A percentile compares a stretch with the other conserved stretches of the same genome.
phyloP scores from a whole-genome alignment of 768 basidiomycete species.

The Suillus spraguei region DNA sequence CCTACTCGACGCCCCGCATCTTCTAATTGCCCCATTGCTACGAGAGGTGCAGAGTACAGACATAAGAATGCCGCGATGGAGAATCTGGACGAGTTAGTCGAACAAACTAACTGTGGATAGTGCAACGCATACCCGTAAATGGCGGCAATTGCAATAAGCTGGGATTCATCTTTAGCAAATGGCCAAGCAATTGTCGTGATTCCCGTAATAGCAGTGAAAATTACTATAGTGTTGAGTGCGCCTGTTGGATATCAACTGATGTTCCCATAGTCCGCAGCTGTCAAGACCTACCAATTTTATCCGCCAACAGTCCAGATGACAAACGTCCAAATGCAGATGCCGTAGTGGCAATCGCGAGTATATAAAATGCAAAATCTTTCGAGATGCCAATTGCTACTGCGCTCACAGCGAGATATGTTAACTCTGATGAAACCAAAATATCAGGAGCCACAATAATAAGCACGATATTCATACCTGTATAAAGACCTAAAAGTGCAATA shows the following conservation, averaged over 20 bases:
- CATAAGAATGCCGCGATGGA: slow-evolving; percentile 64
- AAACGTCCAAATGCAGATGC: slow-evolving; percentile 57
- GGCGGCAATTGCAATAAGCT: slow-evolving; percentile 55
- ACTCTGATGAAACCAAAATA: slow-evolving; percentile 38
- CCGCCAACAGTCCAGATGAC: slow-evolving; percentile 52
- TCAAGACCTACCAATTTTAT: slow-evolving; percentile 48
- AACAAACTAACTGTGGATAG: background rate
- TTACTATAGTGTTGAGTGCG: slow-evolving; percentile 67
- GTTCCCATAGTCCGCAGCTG: background rate
- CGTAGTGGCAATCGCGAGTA: slow-evolving; percentile 69
- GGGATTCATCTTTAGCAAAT: slow-evolving; percentile 45
- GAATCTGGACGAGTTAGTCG: slow-evolving; percentile 40
- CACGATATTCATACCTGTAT: slow-evolving; percentile 48
- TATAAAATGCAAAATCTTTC: slow-evolving; percentile 58
- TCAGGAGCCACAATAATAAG: slow-evolving; percentile 14
- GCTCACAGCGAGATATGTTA: slow-evolving; percentile 68
- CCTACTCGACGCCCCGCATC: slow-evolving; percentile 70
- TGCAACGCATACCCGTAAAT: slow-evolving; percentile 60
- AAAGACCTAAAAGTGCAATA: slow-evolving; percentile 67
- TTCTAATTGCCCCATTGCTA: slow-evolving; percentile 57
- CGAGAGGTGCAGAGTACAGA: slow-evolving; percentile 56
- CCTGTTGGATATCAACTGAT: slow-evolving; percentile 40
- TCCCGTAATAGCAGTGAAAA: slow-evolving; percentile 57
- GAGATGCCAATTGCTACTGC: slow-evolving; percentile 52
- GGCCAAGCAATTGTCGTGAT: slow-evolving; percentile 75